phyloP scores from a whole-genome alignment of 257 asterid genomes.

The Sherardia arvensis region DNA sequence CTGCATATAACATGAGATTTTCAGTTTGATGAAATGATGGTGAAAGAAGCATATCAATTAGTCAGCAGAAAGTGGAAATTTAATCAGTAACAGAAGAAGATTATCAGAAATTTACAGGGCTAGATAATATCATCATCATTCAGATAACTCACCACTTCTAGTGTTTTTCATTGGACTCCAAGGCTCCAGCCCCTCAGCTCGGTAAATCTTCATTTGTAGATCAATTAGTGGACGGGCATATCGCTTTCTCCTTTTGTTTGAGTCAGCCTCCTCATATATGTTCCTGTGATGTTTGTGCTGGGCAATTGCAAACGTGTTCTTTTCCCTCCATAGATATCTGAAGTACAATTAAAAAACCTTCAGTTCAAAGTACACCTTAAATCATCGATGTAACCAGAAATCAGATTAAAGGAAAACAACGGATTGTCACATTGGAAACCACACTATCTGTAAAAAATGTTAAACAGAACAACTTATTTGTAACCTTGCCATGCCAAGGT shows the following conservation, averaged over 20 bases:
- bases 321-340: neutral
- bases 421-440: neutral
- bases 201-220: neutral
- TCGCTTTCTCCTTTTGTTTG: neutral
- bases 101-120: neutral
- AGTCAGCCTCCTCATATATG: neutral
- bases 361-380: no score
- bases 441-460: neutral
- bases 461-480: neutral
- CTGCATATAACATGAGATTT: conserved; percentile 30
- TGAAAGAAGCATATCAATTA: neutral
- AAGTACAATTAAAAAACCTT: neutral
- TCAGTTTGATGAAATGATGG: conserved; percentile 1
- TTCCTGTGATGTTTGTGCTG: neutral
- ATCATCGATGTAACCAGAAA: neutral
- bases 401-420: neutral
- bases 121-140: neutral
- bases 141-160: conserved; percentile 72
- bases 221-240: neutral
- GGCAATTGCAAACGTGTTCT: neutral
- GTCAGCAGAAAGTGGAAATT: neutral
- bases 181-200: neutral
- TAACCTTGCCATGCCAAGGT: neutral
- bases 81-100: neutral
- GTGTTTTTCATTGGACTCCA: conserved; percentile 59